A percentile compares a stretch with the other conserved stretches of the same genome.
These are phyloP conservation scores for Miamiensis avidus DNA, from an alignment of 169 alveolate genomes.

Conservation along the genomic window DNA sequence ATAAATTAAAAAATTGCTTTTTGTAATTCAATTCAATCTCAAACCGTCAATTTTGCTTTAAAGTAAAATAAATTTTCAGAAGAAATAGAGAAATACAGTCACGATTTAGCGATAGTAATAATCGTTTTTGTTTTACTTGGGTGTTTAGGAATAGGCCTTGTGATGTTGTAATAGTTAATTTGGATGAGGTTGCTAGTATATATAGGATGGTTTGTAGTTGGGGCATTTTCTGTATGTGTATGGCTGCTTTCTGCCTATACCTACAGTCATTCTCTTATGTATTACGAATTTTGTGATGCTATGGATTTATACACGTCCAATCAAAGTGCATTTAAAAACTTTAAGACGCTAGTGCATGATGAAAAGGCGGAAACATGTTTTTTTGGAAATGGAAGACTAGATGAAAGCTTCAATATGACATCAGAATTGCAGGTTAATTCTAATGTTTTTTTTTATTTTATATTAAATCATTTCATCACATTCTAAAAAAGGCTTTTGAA, in stretches of 20 bases:
- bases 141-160: no score
- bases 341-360: no score
- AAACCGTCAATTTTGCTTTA: no score
- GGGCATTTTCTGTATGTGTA: neutral
- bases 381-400: neutral
- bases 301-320: neutral
- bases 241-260: neutral
- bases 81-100: no score
- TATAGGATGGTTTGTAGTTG: neutral
- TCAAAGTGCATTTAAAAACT: no score
- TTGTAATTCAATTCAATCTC: no score
- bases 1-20: no score
- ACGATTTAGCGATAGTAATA: no score
- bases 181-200: neutral
- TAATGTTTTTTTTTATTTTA: no score
- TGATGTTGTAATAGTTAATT: no score
- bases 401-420: neutral
- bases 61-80: no score
- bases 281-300: neutral
- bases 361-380: neutral
- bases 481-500: neutral
- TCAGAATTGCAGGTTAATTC: neutral
- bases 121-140: no score
- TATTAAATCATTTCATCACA: neutral
- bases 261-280: neutral